Evolutionary conservation across 192 early-diverging fungal genomes (phyloP).

Genomic region (Podila epigama): DNA sequence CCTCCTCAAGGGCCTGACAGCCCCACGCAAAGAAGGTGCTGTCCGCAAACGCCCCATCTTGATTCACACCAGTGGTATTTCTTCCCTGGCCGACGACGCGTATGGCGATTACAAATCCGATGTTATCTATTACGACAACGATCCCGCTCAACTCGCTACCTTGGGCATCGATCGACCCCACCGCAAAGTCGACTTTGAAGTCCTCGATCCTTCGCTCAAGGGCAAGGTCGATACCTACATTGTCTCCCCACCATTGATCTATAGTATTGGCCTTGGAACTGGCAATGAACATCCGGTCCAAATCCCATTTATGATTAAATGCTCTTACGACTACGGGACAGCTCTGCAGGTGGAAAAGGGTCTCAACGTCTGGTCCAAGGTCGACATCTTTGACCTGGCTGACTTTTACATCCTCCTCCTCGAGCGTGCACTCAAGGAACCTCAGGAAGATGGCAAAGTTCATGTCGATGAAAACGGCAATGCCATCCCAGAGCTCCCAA

Average conservation of each 20-base stretch:
- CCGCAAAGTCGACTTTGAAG: background rate
- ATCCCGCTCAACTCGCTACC: background rate
- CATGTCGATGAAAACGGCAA: slow-evolving; percentile 6
- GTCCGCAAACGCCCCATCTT: background rate
- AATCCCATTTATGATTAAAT: background rate
- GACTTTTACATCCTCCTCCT: slow-evolving; percentile 23
- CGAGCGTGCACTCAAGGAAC: slow-evolving; percentile 27
- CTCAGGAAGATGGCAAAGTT: background rate
- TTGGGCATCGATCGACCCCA: background rate
- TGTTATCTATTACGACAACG: background rate
- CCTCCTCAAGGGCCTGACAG: slow-evolving; percentile 3
- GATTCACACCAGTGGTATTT: background rate
- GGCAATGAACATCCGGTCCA: background rate
- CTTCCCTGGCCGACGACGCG: background rate
- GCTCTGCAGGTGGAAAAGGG: slow-evolving; percentile 29
- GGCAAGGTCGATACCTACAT: background rate
- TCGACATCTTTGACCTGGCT: slow-evolving; percentile 35
- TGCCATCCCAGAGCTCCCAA: slow-evolving; percentile 8
- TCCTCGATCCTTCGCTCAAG: background rate
- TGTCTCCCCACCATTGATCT: background rate
- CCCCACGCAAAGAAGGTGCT: background rate
- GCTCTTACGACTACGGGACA: slow-evolving; percentile 4
- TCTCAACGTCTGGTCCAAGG: slow-evolving; percentile 28
- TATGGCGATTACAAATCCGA: background rate
- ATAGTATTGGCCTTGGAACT: background rate